A percentile compares a stretch with the other conserved stretches of the same genome.
Evolutionary conservation across 2,329 filamentous ascomycete genomes (phyloP).

Genomic region (Colletotrichum caudatum): DNA sequence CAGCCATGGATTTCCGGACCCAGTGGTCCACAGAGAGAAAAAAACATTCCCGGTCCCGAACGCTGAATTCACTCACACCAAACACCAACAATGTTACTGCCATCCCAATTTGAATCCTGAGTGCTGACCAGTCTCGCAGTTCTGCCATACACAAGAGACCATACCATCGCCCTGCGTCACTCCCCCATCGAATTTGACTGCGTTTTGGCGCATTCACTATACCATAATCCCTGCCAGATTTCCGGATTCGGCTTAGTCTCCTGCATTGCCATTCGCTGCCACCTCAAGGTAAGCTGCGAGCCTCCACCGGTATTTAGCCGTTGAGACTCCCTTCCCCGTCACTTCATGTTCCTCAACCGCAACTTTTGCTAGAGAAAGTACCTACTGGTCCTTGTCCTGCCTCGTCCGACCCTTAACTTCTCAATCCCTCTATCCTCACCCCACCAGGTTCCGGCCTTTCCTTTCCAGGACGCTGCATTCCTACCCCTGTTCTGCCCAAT

Average conservation of each 20-base stretch:
- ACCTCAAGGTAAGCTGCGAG: constrained; percentile 37
- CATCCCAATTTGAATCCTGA: constrained; percentile 11
- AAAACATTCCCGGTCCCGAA: background rate
- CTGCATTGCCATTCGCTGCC: background rate
- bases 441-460: constrained; percentile 11
- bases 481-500: constrained; percentile 30
- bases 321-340: background rate
- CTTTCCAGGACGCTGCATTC: background rate
- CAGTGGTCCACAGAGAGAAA: constrained; percentile 9
- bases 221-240: constrained; percentile 25
- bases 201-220: constrained; percentile 30
- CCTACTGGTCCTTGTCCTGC: background rate
- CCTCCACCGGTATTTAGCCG: constrained; percentile 36
- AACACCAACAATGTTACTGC: constrained; percentile 9
- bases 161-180: constrained; percentile 25
- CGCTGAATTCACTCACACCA: constrained; percentile 4
- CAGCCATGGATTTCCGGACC: constrained; percentile 16
- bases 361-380: background rate
- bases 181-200: constrained; percentile 26
- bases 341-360: constrained; percentile 15
- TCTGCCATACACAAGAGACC: constrained; percentile 25
- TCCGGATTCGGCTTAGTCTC: constrained; percentile 28
- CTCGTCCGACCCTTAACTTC: constrained; percentile 13
- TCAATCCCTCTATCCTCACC: constrained; percentile 14
- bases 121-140: constrained; percentile 36